Evolutionary conservation across 2,329 filamentous ascomycete genomes (phyloP), one percentile per base, ranked within the genome.

Genomic region (Hirsutella minnesotensis): DNA sequence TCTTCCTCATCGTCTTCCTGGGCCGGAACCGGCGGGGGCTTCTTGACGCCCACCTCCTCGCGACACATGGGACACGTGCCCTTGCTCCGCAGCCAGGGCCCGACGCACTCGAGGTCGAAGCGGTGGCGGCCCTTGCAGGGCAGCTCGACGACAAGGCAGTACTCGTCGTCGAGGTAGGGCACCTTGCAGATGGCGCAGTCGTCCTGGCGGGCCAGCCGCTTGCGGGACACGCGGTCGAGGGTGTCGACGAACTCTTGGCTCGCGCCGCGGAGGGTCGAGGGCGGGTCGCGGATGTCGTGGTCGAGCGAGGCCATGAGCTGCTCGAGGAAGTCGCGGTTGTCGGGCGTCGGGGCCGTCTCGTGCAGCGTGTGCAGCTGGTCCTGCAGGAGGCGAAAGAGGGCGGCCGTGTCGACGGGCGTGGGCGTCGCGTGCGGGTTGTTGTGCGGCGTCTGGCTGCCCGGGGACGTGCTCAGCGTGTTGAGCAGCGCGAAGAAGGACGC

Each of bases 61-160:
- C 79, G 63, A 57, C 78, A 81, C 63, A 81, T 65, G 33, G 78
- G 78, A 56, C 78, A 82, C 27, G 68, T 79, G 31, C 78, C 78
- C 59, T 81, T 79, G 52, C 74, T 70, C 56, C 70, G 63, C 56
- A 83, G 56, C 79, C 79, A 83, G 7, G 79, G 78, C 3, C 70
- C 73, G 2, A 82, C 76, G 52, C 79, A 83, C 61, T 83, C 79
- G n/a, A 82, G 59, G 52, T 83, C 79, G 54, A 79, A 82, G 40
- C 61, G 62, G 57, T 83, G 79, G 34, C 58, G 63, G 27, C 65
- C 66, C 51, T 77, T 66, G 55, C 79, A 83, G 34, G 77, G 77
- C 53, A 83, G 65, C 64, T 78, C 70, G 22, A 82, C 79, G 12
- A 82, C 77, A 2, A 83, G 64, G 43, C 71, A 74, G 55, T 76